Percentiles rank a stretch among this genome's conserved stretches.
phyloP scores from a whole-genome alignment of 2,329 filamentous ascomycete genomes.

The Fusarium circinatum region DNA sequence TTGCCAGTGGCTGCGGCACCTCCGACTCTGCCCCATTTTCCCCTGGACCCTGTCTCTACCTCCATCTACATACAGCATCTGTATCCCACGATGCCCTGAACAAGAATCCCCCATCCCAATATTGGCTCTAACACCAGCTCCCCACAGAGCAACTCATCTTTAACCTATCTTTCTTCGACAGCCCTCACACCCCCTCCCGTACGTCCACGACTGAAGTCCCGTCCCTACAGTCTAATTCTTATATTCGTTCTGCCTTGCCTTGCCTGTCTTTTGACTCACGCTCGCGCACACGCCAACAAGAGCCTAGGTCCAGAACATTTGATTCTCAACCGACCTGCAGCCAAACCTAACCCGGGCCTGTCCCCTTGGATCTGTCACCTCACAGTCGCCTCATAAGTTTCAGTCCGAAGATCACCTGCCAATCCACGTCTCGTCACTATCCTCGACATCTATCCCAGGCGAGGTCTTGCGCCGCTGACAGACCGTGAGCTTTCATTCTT shows the following conservation, averaged over 20 bases:
- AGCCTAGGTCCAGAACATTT: slow-evolving; percentile 41
- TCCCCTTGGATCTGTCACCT: slow-evolving; percentile 37
- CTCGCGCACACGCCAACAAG: slow-evolving; percentile 31
- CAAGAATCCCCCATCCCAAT: slow-evolving; percentile 27
- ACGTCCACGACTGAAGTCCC: slow-evolving; percentile 7
- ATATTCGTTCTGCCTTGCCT: slow-evolving; percentile 19
- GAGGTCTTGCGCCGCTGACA: slow-evolving; percentile 33
- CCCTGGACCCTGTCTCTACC: slow-evolving; percentile 37
- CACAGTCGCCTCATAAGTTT: slow-evolving; percentile 41
- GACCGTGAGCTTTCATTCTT: slow-evolving; percentile 21
- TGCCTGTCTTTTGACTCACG: slow-evolving; percentile 20
- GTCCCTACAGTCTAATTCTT: slow-evolving; percentile 19
- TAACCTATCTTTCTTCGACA: slow-evolving; percentile 9
- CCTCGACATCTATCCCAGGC: slow-evolving; percentile 29
- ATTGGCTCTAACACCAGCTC: slow-evolving; percentile 25
- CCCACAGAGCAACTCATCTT: slow-evolving; percentile 16
- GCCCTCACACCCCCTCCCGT: slow-evolving; percentile 25
- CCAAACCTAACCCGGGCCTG: slow-evolving; percentile 25
- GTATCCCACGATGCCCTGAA: slow-evolving; percentile 34
- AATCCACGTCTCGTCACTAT: slow-evolving; percentile 23
- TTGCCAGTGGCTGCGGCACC: slow-evolving; percentile 41
- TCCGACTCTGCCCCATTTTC: slow-evolving; percentile 20
- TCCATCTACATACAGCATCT: slow-evolving; percentile 29
- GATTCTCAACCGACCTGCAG: slow-evolving; percentile 35
- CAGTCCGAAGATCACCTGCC: slow-evolving; percentile 38